Conservation (phyloP, 2,329 filamentous ascomycete genomes). For the Aspergillus tubingensis region DNA sequence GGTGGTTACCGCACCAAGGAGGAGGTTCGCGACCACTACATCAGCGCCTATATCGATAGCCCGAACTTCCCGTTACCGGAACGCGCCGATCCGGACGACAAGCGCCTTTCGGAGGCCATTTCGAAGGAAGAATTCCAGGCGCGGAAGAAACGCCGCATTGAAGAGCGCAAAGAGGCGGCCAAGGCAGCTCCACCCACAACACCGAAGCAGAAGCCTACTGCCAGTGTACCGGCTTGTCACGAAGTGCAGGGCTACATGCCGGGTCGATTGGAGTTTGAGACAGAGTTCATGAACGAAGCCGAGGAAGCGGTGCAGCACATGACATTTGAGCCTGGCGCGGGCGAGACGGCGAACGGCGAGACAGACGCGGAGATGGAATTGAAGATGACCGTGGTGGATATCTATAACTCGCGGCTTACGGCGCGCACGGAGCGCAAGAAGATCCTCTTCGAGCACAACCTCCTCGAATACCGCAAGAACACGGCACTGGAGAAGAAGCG, state of each 20-base stretch:
- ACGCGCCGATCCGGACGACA: conserved; percentile 80
- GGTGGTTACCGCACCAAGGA: conserved; percentile 93
- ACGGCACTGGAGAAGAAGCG: conserved; percentile 87
- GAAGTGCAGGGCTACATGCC: conserved; percentile 99
- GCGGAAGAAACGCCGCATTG: conserved; percentile 88
- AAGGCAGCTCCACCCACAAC: conserved; percentile 81
- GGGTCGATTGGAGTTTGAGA: conserved; percentile 94
- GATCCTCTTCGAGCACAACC: conserved; percentile 91
- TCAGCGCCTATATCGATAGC: conserved; percentile 82
- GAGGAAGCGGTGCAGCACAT: conserved; percentile 98
- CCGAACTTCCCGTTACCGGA: conserved; percentile 82
- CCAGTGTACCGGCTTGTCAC: conserved; percentile 92
- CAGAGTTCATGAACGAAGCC: conserved; percentile 94
- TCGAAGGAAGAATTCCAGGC: conserved; percentile 91
- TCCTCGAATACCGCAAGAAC: conserved; percentile 93
- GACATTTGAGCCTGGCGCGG: conserved; percentile 96
- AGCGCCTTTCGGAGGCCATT: conserved; percentile 73
- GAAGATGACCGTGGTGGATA: conserved; percentile 97
- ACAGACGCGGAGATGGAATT: conserved; percentile 95
- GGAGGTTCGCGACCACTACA: conserved; percentile 93
- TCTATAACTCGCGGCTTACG: conserved; percentile 91
- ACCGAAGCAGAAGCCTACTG: conserved; percentile 93
- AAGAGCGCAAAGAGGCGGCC: conserved; percentile 82
- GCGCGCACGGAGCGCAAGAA: conserved; percentile 92
- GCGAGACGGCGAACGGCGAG: conserved; percentile 83